These are phyloP conservation scores for Carex parvula DNA, from an alignment of 176 grass and related monocot species.

Conservation along the genomic window DNA sequence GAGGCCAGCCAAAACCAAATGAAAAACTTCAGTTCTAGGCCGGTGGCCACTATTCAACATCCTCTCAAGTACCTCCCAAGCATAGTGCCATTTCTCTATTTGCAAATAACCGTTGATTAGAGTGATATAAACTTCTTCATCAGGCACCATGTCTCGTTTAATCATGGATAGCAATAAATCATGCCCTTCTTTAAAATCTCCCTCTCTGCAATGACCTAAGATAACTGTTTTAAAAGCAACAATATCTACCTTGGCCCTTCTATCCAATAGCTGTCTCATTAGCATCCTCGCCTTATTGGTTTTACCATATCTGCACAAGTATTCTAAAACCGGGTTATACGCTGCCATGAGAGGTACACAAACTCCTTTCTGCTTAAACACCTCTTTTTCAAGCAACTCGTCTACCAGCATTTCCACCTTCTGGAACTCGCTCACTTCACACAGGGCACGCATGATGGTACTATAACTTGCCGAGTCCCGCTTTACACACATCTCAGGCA, in stretches of 20 bases:
- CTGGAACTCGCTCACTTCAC: slow-evolving; percentile 40
- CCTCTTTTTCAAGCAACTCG: slow-evolving; percentile 65
- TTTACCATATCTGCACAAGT: slow-evolving; percentile 60
- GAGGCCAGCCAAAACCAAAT: slow-evolving; percentile 65
- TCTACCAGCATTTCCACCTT: slow-evolving; percentile 65
- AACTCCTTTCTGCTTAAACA: slow-evolving; percentile 49
- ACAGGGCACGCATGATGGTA: slow-evolving; percentile 50
- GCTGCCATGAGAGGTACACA: slow-evolving; percentile 50
- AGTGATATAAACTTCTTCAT: slow-evolving; percentile 49
- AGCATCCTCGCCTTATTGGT: slow-evolving; percentile 64
- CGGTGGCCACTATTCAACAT: slow-evolving; percentile 73
- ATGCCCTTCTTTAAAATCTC: slow-evolving; percentile 53
- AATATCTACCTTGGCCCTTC: slow-evolving; percentile 53
- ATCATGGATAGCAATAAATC: slow-evolving; percentile 66
- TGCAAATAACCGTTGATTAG: slow-evolving; percentile 61
- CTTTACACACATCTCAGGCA: slow-evolving; percentile 52
- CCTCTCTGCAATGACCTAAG: slow-evolving; percentile 72
- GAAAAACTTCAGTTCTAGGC: slow-evolving; percentile 65
- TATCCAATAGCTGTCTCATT: slow-evolving; percentile 55
- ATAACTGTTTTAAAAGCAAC: slow-evolving; percentile 75
- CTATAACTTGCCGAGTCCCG: slow-evolving; percentile 75
- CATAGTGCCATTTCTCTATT: slow-evolving; percentile 50
- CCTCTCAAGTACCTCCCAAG: slow-evolving; percentile 56
- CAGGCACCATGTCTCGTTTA: slow-evolving; percentile 72
- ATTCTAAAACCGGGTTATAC: slow-evolving; percentile 68